A percentile compares a stretch with the other conserved stretches of the same genome.
Conservation (phyloP, 2,329 filamentous ascomycete genomes). For the Neonectria ditissima region DNA sequence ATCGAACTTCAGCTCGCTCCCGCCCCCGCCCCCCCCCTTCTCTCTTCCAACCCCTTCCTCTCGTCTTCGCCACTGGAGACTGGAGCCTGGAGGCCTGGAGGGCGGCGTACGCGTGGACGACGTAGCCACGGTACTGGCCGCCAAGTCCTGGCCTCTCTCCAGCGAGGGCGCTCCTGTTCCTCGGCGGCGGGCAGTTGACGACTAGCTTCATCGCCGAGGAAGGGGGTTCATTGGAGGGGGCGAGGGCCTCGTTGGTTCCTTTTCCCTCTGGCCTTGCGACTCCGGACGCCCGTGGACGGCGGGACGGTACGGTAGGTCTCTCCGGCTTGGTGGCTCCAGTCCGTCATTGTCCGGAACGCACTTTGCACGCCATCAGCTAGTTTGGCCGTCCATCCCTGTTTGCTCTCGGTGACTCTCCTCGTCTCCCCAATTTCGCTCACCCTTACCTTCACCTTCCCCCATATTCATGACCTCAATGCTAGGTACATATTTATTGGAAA, state of each 20-base stretch:
- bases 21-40: neutral
- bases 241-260: too few relatives aligned
- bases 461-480: neutral
- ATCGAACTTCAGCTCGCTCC: neutral
- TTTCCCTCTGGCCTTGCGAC: neutral
- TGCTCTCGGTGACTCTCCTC: neutral
- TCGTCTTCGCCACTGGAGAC: neutral
- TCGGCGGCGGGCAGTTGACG: neutral
- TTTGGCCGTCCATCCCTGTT: neutral
- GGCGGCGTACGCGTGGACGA: too few relatives aligned
- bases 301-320: neutral
- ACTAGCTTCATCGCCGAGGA: neutral
- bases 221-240: neutral
- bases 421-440: neutral
- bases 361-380: neutral
- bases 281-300: neutral
- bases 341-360: neutral
- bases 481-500: neutral
- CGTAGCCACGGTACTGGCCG: too few relatives aligned
- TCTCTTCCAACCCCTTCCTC: neutral
- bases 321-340: neutral
- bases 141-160: neutral
- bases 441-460: slow-evolving; percentile 5
- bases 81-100: neutral
- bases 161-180: neutral